Conservation (phyloP, 768 basidiomycete genomes). For the Trametes sanguinea region DNA sequence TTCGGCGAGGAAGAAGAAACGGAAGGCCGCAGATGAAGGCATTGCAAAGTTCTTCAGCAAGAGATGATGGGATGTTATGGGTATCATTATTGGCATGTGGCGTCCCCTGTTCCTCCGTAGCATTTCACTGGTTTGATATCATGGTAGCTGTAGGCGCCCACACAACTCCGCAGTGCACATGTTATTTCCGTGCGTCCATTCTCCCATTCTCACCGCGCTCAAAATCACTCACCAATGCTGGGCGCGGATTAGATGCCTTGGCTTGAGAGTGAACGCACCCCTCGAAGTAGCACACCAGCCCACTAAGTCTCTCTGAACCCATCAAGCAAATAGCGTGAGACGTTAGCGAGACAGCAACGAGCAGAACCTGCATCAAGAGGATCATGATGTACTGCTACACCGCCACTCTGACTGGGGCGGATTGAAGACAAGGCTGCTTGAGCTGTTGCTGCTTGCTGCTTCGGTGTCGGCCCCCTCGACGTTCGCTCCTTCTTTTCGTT, state of each 20-base stretch:
- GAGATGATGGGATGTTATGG: slow-evolving; percentile 24
- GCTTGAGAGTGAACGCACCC: too few species aligned
- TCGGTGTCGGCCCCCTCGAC: slow-evolving; percentile 19
- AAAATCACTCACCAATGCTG: too few species aligned
- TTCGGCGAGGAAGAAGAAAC: slow-evolving; percentile 34
- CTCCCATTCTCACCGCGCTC: too few species aligned
- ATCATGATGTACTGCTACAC: slow-evolving; percentile 20
- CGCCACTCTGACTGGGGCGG: slow-evolving; percentile 12
- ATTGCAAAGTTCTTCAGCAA: slow-evolving; percentile 52
- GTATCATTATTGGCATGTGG: not conserved
- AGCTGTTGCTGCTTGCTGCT: slow-evolving; percentile 16
- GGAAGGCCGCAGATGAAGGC: slow-evolving; percentile 34
- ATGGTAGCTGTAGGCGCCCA: not conserved
- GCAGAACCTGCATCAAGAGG: slow-evolving; percentile 11
- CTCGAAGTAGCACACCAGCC: too few species aligned
- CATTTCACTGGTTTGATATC: slow-evolving; percentile 1
- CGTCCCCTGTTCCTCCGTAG: not conserved
- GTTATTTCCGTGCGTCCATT: too few species aligned
- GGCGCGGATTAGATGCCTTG: too few species aligned
- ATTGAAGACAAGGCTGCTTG: slow-evolving; percentile 21
- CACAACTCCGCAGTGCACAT: too few species aligned
- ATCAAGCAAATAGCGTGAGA: slow-evolving; percentile 12
- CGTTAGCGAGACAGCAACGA: slow-evolving; percentile 12
- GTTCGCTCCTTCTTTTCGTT: slow-evolving; percentile 23
- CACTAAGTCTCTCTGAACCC: not conserved